Evolutionary conservation across 352 stramenopile species (phyloP), one percentile per base, ranked within the genome.

Genomic region (Ophiocytium majus): DNA sequence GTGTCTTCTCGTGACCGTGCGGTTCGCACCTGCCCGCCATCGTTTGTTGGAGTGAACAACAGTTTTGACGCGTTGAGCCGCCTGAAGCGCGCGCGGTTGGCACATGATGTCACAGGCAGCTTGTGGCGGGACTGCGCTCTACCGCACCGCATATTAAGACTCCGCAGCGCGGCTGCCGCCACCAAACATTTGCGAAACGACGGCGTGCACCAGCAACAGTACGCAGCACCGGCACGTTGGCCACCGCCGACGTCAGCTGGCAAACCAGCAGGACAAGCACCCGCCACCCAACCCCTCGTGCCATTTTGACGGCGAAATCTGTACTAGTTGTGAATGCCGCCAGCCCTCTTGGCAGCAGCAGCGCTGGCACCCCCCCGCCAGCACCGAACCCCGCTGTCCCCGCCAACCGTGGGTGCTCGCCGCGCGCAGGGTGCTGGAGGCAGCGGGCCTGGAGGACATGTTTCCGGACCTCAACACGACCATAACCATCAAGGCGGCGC

Each of bases 391-490:
- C 43, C 43, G 43, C 43, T 57, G 5, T 14, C 43, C 43, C 5
- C 43, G 43, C 43, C 43, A 5, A 14, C 43, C 43, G 43, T 57
- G 43, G 5, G 43, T 14, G 43, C 43, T 57, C 43, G 32, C 35
- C 32, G 35, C 32, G 66, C 35, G 32, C 66, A 79, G 36, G 33
- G 79, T 82, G 23, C 28, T 83, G 5, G 79, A 86, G 76, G 74
- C 75, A 34, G 84, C 81, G 19, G 84, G 84, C 17, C 76, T 88
- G 33, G 43, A 86, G 31, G 84, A 88, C 33, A 82, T 88, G 35
- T 86, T 88, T 33, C 83, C 79, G 31, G 84, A 88, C 78, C 63
- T 64, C 36, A 88, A 88, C 36, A 79, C 81, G 32, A 66, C 74
- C 49, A 50, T 88, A 34, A 76, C 71, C 32, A 49, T 88, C 49